Percentiles rank a stretch among this genome's conserved stretches.
Conservation (phyloP, 352 stramenopile species). For the Blastocystis sp. region DNA sequence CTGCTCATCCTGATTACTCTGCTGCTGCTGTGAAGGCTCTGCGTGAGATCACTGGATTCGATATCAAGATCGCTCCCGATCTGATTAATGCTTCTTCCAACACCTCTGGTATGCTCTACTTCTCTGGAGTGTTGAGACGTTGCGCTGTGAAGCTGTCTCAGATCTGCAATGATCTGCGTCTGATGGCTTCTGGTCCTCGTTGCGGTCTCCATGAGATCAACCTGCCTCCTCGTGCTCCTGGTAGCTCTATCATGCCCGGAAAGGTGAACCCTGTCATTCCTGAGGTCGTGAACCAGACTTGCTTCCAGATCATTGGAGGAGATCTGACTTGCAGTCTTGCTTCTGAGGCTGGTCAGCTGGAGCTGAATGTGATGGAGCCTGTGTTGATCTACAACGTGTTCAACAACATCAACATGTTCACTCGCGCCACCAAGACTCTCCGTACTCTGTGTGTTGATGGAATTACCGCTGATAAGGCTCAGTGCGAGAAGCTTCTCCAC, state of each 20-base stretch:
- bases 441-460: constrained; percentile 52
- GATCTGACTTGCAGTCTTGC: constrained; percentile 44
- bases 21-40: too few species aligned
- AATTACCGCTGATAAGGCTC: constrained; percentile 47
- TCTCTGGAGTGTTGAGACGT: constrained; percentile 9
- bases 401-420: constrained; percentile 53
- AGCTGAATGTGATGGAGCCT: background rate
- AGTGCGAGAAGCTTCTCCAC: constrained; percentile 50
- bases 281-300: background rate
- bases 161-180: too few species aligned
- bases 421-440: constrained; percentile 43
- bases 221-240: too few species aligned
- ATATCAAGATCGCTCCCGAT: too few species aligned
- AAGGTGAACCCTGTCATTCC: too few species aligned
- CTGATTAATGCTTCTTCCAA: constrained; percentile 42
- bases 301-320: constrained; percentile 9
- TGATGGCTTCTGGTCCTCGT: too few species aligned
- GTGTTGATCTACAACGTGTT: too few species aligned
- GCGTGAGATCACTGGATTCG: too few species aligned
- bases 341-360: background rate
- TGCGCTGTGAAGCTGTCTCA: background rate
- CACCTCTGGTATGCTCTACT: constrained; percentile 46
- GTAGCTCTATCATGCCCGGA: too few species aligned
- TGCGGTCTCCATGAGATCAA: too few species aligned
- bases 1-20: constrained; percentile 65